A percentile compares a stretch with the other conserved stretches of the same genome.
Conservation (phyloP, 2,329 filamentous ascomycete species). For the Aspergillus carbonarius region DNA sequence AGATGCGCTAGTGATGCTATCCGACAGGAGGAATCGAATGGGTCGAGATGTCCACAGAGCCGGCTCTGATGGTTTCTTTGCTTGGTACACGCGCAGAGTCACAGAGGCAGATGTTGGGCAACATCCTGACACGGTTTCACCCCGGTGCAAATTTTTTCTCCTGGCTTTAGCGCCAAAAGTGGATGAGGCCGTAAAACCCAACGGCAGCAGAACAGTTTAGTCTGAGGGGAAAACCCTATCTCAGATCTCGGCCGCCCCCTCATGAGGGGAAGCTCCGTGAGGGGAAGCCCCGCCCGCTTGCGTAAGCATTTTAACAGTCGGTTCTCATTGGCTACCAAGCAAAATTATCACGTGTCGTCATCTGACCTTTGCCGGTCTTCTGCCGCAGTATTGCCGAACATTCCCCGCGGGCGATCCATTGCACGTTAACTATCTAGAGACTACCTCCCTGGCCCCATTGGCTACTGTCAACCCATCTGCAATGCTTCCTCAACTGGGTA, state of each 20-base stretch:
- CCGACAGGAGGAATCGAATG: neutral
- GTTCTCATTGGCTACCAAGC: too few relatives aligned
- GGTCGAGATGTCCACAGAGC: neutral
- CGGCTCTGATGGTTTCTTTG: neutral
- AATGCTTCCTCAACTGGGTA: too few relatives aligned
- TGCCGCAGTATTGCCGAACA: too few relatives aligned
- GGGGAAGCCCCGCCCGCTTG: neutral
- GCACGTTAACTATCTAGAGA: too few relatives aligned
- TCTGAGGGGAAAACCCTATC: neutral
- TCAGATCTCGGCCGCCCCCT: neutral
- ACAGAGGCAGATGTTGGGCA: neutral
- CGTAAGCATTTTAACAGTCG: neutral
- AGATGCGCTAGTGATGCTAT: neutral
- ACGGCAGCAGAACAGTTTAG: neutral
- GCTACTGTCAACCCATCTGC: too few relatives aligned
- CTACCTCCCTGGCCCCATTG: too few relatives aligned
- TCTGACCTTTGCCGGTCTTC: too few relatives aligned
- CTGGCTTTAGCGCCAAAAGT: constrained; percentile 2
- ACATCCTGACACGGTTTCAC: neutral
- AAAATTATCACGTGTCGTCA: too few relatives aligned
- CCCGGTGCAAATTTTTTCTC: neutral
- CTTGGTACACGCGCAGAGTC: neutral
- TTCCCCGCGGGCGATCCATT: too few relatives aligned
- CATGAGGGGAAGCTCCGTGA: neutral
- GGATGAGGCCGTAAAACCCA: neutral